Conservation (phyloP, 2,329 filamentous ascomycete species). For the Phialemoniopsis sp. region DNA sequence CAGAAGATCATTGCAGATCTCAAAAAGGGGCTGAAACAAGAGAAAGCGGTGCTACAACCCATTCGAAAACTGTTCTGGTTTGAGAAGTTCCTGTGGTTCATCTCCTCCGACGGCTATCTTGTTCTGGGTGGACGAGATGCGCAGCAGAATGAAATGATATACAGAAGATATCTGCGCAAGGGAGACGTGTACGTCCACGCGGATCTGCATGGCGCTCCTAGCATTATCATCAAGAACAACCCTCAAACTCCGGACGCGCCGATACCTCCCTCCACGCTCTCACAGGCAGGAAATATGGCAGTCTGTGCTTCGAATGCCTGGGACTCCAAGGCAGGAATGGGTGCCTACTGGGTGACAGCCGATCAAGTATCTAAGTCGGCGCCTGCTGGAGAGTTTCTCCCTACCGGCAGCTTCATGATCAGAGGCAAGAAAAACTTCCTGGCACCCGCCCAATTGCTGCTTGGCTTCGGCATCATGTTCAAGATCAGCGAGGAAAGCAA, state of each 20-base stretch:
- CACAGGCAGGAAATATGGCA: slow-evolving; percentile 81
- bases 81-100: slow-evolving; percentile 94
- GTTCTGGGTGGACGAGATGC: slow-evolving; percentile 85
- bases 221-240: slow-evolving; percentile 89
- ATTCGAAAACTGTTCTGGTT: slow-evolving; percentile 89
- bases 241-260: slow-evolving; percentile 72
- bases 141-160: slow-evolving; percentile 89
- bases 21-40: slow-evolving; percentile 84
- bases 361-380: slow-evolving; percentile 88
- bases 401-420: slow-evolving; percentile 74
- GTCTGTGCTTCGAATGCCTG: slow-evolving; percentile 87
- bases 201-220: slow-evolving; percentile 77
- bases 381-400: slow-evolving; percentile 73
- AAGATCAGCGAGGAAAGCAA: slow-evolving; percentile 86
- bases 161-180: slow-evolving; percentile 77
- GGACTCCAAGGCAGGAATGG: slow-evolving; percentile 95
- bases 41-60: slow-evolving; percentile 81
- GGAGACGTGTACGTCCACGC: slow-evolving; percentile 92
- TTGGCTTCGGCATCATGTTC: slow-evolving; percentile 87
- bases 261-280: slow-evolving; percentile 85
- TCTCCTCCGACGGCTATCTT: slow-evolving; percentile 92
- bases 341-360: slow-evolving; percentile 90
- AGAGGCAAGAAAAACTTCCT: slow-evolving; percentile 87
- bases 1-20: slow-evolving; percentile 83
- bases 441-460: slow-evolving; percentile 78